Evolutionary conservation across 2,329 filamentous ascomycete genomes (phyloP), one percentile per base, ranked within the genome.

Genomic region (Pezicula neosporulosa): DNA sequence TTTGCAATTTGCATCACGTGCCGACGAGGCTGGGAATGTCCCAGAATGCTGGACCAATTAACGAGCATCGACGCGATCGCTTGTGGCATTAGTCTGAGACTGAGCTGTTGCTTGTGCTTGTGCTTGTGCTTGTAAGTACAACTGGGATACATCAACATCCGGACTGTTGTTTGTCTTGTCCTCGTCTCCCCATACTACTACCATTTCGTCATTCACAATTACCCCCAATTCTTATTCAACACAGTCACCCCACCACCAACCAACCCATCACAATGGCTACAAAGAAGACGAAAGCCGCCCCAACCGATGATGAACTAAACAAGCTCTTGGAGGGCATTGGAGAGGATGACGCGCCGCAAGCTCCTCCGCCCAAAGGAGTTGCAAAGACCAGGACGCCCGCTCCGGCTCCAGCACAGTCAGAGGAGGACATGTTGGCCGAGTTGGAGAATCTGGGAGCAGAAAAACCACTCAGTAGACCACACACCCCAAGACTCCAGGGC

Each of bases 401-500:
- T 55, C 37, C 58, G 49, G 58, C 57, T 60, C 63, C 60, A 79
- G 58, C 63, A 10, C 64, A 67, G 43, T 53, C 60, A 41, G 66
- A 86, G 62, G 80, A 89, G 61, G 91, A 96, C 67, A 83, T 93
- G 52, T 80, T 97, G 37, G 91, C 91, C 56, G 92, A 97, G 62
- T 82, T 97, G 55, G 90, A 95, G 68, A 85, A 86, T 61, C 58
- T 67, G 19, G 89, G 83, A 62, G 78, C 82, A 49, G 84, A 89
- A 68, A 77, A 86, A 64, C 80, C 89, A 30, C 65, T 75, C 55
- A 85, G 85, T 57, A 85, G 92, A 44, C 89, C 93, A 15, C 86
- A 89, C 63, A 97, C 93, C 1, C 94, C 93, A 37, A 87, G 89
- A 60, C 69, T 83, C 66, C 80, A 82, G 60, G 21, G 18, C 2